Percentiles rank a stretch among this genome's conserved stretches.
Evolutionary conservation across 768 basidiomycete species (phyloP).

Genomic region (Calocybe gangraenosa): DNA sequence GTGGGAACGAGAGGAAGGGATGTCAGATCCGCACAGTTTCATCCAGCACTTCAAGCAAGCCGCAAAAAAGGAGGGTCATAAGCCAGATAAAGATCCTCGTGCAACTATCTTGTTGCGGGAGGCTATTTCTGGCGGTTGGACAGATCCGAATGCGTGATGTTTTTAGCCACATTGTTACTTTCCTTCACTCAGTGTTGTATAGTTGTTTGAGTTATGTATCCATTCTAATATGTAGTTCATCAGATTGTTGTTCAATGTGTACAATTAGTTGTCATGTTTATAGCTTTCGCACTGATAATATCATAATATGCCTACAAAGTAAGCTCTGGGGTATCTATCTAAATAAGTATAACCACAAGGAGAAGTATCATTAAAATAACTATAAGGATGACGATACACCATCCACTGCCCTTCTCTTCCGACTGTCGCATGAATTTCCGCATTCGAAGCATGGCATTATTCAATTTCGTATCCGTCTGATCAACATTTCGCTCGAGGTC

Average conservation of each 20-base stretch:
- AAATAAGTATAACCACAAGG: slow-evolving; percentile 76
- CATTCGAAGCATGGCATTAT: slow-evolving; percentile 62
- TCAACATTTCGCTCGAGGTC: slow-evolving; percentile 77
- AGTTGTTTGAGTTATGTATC: too few species aligned
- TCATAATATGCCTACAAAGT: too few species aligned
- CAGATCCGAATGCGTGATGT: too few species aligned
- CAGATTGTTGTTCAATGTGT: too few species aligned
- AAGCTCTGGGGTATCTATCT: slow-evolving; percentile 1
- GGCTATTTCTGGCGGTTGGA: slow-evolving; percentile 29
- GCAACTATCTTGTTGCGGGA: slow-evolving; percentile 26
- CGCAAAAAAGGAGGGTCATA: slow-evolving; percentile 24
- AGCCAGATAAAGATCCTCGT: slow-evolving; percentile 20
- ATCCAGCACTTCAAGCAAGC: slow-evolving; percentile 26
- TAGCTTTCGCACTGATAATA: too few species aligned
- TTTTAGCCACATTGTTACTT: too few species aligned
- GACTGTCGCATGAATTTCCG: slow-evolving; percentile 81
- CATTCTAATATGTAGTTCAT: too few species aligned
- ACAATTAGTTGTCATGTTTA: too few species aligned
- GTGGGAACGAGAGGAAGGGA: slow-evolving; percentile 28
- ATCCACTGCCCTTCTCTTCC: slow-evolving; percentile 87
- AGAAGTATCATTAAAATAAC: slow-evolving; percentile 75
- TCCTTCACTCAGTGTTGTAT: too few species aligned
- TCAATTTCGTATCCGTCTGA: slow-evolving; percentile 59
- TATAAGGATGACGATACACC: slow-evolving; percentile 85
- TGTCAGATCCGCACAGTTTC: slow-evolving; percentile 24